These are phyloP conservation scores for Fabrea salina DNA, from an alignment of 169 alveolate genomes.

Conservation along the genomic window DNA sequence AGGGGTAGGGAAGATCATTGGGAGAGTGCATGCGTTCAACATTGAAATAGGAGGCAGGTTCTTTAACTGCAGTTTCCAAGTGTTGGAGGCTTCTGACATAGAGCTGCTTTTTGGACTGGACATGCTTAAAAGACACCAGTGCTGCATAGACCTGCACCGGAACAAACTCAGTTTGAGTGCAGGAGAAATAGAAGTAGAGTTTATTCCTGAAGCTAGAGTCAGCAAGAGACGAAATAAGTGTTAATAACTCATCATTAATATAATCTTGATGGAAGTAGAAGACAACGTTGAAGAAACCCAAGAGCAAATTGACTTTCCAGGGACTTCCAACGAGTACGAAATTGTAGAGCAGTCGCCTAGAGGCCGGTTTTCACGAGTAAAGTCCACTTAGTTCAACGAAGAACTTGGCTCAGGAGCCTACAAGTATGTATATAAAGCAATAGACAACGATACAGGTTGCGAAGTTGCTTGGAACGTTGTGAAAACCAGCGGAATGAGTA, in stretches of 20 bases:
- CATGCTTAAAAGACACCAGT: constrained; percentile 69
- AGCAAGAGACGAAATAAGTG: background rate
- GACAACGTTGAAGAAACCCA: background rate
- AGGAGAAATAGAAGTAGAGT: constrained; percentile 59
- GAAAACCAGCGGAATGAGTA: constrained; percentile 59
- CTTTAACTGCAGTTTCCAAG: constrained; percentile 58
- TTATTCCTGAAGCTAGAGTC: constrained; percentile 69
- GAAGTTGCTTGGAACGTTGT: constrained; percentile 92
- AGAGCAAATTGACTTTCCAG: background rate
- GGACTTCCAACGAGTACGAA: background rate
- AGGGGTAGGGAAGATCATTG: constrained; percentile 65
- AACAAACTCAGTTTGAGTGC: constrained; percentile 49
- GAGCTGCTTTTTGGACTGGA: constrained; percentile 77
- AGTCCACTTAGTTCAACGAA: constrained; percentile 67
- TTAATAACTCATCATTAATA: background rate
- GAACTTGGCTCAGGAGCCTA: constrained; percentile 86
- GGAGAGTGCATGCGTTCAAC: constrained; percentile 75
- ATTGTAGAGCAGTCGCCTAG: constrained; percentile 72
- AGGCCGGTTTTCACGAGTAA: constrained; percentile 57
- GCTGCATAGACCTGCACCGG: constrained; percentile 65
- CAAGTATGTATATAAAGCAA: constrained; percentile 85
- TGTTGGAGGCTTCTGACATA: constrained; percentile 60
- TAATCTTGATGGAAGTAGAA: background rate
- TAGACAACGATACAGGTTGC: constrained; percentile 85
- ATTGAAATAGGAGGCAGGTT: constrained; percentile 58